Percentiles rank a stretch among this genome's conserved stretches.
Evolutionary conservation across 1,284 basidiomycete species (phyloP).

Genomic region (Sutorius eximius): DNA sequence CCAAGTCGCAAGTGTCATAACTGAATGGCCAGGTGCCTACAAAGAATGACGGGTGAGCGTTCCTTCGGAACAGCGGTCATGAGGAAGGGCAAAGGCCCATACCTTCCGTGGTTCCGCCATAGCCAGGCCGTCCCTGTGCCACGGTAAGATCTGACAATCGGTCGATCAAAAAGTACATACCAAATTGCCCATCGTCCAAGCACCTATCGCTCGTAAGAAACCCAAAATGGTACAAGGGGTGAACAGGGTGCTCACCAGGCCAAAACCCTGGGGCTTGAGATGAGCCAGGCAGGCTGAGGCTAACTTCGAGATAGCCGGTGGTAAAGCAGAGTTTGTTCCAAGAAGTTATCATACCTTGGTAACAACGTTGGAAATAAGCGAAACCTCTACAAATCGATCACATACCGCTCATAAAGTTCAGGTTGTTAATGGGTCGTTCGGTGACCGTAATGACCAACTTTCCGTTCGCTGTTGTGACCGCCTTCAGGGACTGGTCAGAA

Average conservation of each 20-base stretch:
- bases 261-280: conserved; percentile 71
- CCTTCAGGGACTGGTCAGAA: conserved; percentile 36
- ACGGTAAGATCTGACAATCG: conserved; percentile 13
- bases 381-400: conserved; percentile 17
- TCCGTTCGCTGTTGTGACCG: conserved; percentile 68
- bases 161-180: conserved; percentile 30
- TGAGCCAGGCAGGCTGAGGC: conserved; percentile 79
- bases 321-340: conserved; percentile 97
- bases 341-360: conserved; percentile 65
- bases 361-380: conserved; percentile 6
- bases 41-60: conserved; percentile 4
- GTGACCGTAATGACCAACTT: conserved; percentile 75
- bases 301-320: conserved; percentile 85
- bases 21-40: conserved; percentile 73
- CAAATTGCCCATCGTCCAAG: conserved; percentile 85
- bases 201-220: conserved; percentile 40
- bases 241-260: conserved; percentile 49
- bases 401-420: conserved; percentile 78
- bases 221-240: conserved; percentile 3
- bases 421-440: conserved; percentile 60
- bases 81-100: conserved; percentile 24
- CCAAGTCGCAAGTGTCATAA: conserved; percentile 80
- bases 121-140: conserved; percentile 71
- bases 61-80: background rate
- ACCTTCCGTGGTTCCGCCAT: conserved; percentile 60